phyloP scores from a whole-genome alignment of 257 asterid species.

The Capsicum chinense region DNA sequence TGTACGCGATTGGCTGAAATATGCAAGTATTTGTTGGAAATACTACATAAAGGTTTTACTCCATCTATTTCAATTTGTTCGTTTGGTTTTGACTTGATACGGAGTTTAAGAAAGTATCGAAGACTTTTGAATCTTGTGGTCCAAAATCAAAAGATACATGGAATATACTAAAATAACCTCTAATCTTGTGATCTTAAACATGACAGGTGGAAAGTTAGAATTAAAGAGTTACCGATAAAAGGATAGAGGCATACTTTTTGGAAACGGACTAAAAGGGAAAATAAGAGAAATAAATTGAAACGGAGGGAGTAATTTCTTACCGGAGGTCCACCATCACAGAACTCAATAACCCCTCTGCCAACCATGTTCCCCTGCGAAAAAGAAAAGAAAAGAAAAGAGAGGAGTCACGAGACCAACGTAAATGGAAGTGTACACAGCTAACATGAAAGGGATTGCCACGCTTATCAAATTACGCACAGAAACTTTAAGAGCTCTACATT shows the following conservation, averaged over 20 bases:
- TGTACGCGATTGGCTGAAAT: not conserved
- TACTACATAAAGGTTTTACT: slow-evolving; percentile 24
- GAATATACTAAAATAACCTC: too few species aligned
- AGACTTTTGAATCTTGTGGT: too few species aligned
- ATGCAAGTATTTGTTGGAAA: not conserved
- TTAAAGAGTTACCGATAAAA: too few species aligned
- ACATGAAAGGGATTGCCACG: not conserved
- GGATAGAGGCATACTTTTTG: too few species aligned
- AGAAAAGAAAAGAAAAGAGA: slow-evolving; percentile 21
- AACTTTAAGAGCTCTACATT: not conserved
- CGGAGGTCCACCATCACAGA: slow-evolving; percentile 85
- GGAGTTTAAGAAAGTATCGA: too few species aligned
- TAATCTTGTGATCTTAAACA: too few species aligned
- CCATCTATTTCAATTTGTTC: too few species aligned
- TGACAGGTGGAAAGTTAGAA: too few species aligned
- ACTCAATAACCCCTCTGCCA: slow-evolving; percentile 83
- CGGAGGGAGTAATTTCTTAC: slow-evolving; percentile 48
- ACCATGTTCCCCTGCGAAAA: slow-evolving; percentile 77
- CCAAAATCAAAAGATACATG: too few species aligned
- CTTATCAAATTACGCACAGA: not conserved
- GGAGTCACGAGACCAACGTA: slow-evolving; percentile 20
- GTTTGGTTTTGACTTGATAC: too few species aligned
- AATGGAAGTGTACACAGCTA: not conserved
- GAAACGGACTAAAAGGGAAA: too few species aligned
- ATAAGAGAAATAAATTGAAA: too few species aligned